Percentiles rank a stretch among this genome's conserved stretches.
phyloP scores from a whole-genome alignment of 1,139 yeast genomes.

The Taphrina populina region DNA sequence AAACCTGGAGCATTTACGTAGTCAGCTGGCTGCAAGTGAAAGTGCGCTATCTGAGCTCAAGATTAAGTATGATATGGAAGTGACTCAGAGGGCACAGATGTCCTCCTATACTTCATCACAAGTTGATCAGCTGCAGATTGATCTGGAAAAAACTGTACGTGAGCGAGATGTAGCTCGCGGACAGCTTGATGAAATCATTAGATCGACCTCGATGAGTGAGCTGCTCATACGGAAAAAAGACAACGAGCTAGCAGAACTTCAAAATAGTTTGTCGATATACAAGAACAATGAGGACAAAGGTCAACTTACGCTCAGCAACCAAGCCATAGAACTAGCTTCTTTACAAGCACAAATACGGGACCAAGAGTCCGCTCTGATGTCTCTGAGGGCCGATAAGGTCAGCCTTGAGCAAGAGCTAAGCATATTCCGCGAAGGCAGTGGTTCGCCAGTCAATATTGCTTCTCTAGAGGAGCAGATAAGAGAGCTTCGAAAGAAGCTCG shows the following conservation, averaged over 20 bases:
- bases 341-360: conserved; percentile 2
- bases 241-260: conserved; percentile 10
- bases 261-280: not conserved
- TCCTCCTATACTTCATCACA: not conserved
- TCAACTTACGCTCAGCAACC: not conserved
- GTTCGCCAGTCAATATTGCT: not conserved
- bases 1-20: not conserved
- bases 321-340: not conserved
- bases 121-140: not conserved
- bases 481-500: conserved; percentile 13
- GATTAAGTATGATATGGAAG: not conserved
- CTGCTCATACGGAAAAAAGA: conserved; percentile 18
- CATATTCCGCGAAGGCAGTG: conserved; percentile 3
- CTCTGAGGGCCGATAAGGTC: not conserved
- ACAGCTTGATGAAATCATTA: conserved; percentile 22
- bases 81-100: not conserved
- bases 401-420: conserved; percentile 4
- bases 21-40: not conserved
- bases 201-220: conserved; percentile 16
- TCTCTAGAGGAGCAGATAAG: conserved; percentile 14
- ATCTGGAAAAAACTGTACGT: not conserved
- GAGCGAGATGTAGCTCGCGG: conserved; percentile 2
- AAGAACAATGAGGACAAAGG: not conserved
- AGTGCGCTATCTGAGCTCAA: not conserved
- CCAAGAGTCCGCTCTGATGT: not conserved